Conservation (phyloP, 371 early-diverging fungal genomes). For the Mucor indicus region DNA sequence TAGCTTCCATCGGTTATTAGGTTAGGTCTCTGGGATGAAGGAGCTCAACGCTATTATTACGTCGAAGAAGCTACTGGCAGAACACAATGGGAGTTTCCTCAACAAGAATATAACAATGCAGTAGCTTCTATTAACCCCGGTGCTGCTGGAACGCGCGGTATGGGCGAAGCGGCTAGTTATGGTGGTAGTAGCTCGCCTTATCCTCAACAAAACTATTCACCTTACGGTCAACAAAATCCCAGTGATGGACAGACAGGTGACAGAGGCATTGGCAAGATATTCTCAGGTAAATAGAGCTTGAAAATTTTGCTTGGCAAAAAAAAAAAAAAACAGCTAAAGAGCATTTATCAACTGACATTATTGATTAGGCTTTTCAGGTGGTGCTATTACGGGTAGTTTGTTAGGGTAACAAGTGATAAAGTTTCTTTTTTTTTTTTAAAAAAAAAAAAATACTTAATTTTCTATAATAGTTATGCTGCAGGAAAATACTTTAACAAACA, state of each 20-base stretch:
- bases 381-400: slow-evolving; percentile 18
- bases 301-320: too few species aligned
- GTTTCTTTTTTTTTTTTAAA: background rate
- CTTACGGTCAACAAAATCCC: background rate
- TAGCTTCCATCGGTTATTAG: background rate
- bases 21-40: slow-evolving; percentile 41
- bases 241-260: background rate
- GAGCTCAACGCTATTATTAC: slow-evolving; percentile 35
- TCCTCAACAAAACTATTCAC: slow-evolving; percentile 15
- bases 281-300: slow-evolving; percentile 6
- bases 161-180: slow-evolving; percentile 28
- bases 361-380: slow-evolving; percentile 14
- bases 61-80: slow-evolving; percentile 31
- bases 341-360: background rate
- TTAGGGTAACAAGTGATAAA: slow-evolving; percentile 5
- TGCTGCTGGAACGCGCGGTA: background rate
- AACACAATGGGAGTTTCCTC: slow-evolving; percentile 46
- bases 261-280: slow-evolving; percentile 11
- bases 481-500: slow-evolving; percentile 13
- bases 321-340: background rate
- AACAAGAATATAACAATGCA: too few species aligned
- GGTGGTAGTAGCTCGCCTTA: slow-evolving; percentile 3
- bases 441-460: background rate
- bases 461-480: slow-evolving; percentile 12
- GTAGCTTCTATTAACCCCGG: background rate